These are phyloP conservation scores for Epichloe coenophiala DNA, from an alignment of 2,329 filamentous ascomycete genomes.

Conservation along the genomic window DNA sequence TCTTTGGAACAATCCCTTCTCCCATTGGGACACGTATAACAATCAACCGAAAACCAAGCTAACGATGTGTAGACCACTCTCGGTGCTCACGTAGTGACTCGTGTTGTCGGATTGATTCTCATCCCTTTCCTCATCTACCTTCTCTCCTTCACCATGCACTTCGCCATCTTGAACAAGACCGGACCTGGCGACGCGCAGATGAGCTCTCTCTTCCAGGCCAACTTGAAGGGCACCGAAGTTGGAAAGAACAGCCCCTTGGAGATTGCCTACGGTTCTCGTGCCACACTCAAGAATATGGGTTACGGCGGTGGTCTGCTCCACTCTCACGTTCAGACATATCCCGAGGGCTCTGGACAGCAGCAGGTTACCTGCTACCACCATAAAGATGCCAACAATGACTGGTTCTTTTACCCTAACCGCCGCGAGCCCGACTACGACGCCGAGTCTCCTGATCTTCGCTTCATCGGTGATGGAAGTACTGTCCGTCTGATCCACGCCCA, in stretches of 20 bases:
- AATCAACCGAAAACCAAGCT: background rate
- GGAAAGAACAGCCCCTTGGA: conserved; percentile 91
- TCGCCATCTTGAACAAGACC: conserved; percentile 81
- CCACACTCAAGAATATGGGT: conserved; percentile 97
- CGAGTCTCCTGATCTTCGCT: conserved; percentile 53
- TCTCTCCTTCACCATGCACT: conserved; percentile 90
- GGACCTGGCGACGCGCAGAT: conserved; percentile 98
- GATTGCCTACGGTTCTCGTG: conserved; percentile 74
- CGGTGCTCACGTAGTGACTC: conserved; percentile 63
- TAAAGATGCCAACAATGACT: conserved; percentile 99
- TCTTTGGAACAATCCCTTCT: conserved; percentile 4
- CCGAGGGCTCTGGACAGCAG: conserved; percentile 85
- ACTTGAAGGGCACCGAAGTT: conserved; percentile 83
- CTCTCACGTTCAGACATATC: conserved; percentile 92
- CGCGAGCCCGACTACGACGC: conserved; percentile 57
- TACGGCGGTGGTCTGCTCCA: conserved; percentile 94
- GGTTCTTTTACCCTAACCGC: conserved; percentile 97
- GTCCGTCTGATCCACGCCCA: conserved; percentile 88
- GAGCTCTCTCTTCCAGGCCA: conserved; percentile 98
- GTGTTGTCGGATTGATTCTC: conserved; percentile 76
- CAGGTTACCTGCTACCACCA: conserved; percentile 99
- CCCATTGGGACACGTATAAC: background rate
- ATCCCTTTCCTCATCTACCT: conserved; percentile 87
- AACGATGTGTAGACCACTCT: conserved; percentile 38
- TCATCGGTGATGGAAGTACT: conserved; percentile 61